These are phyloP conservation scores for Pinus taeda DNA, from an alignment of 75 land plant genomes.

Conservation along the genomic window DNA sequence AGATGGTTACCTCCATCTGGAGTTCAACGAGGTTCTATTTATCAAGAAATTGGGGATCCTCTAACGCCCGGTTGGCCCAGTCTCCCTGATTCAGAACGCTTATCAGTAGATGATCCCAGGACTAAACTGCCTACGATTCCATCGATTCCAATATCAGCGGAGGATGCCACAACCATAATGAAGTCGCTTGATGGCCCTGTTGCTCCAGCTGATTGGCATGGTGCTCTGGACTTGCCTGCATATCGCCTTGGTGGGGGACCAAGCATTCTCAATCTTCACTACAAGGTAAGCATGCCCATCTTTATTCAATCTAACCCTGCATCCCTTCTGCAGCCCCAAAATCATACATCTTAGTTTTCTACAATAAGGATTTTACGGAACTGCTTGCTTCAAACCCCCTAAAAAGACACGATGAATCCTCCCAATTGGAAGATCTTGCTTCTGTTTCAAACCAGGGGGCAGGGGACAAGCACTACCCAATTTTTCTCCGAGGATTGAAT, in stretches of 20 bases:
- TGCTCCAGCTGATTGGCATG: conserved; percentile 69
- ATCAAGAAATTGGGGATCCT: conserved; percentile 65
- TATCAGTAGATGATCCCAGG: conserved; percentile 33
- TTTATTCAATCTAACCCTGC: background rate
- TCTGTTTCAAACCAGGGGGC: background rate
- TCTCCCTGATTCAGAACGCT: conserved; percentile 28
- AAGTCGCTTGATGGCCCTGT: conserved; percentile 48
- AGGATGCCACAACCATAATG: conserved; percentile 56
- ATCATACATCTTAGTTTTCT: no score
- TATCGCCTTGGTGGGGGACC: conserved; percentile 78
- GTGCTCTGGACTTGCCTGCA: conserved; percentile 30
- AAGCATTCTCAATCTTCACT: conserved; percentile 48
- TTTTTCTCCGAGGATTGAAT: no score
- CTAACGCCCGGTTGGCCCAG: conserved; percentile 88
- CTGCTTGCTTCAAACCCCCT: background rate
- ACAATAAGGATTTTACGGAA: no score
- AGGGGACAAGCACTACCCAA: no score
- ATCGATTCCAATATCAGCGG: conserved; percentile 78
- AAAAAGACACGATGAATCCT: no score
- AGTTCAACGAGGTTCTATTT: conserved; percentile 70
- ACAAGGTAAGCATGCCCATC: conserved; percentile 34
- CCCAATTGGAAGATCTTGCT: background rate
- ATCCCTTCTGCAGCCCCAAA: background rate
- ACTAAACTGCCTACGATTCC: conserved; percentile 60
- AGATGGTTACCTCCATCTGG: conserved; percentile 79